phyloP scores from a whole-genome alignment of 2,329 filamentous ascomycete genomes.

The Penicillium sp. region DNA sequence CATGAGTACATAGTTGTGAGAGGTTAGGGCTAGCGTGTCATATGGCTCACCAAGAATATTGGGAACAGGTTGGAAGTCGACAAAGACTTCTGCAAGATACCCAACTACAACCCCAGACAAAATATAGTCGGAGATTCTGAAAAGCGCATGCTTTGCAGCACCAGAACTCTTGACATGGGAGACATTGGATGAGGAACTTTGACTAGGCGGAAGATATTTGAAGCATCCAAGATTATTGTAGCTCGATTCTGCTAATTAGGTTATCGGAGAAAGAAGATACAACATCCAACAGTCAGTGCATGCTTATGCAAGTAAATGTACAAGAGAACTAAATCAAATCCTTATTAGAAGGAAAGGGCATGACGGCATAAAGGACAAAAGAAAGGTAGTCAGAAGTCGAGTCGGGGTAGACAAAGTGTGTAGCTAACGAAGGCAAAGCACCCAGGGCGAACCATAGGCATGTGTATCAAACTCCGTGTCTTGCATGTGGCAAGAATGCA shows the following conservation, averaged over 20 bases:
- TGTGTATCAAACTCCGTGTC: slow-evolving; percentile 15
- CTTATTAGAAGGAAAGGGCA: slow-evolving; percentile 23
- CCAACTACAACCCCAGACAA: background rate
- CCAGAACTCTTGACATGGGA: background rate
- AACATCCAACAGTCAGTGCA: slow-evolving; percentile 13
- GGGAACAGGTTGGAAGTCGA: background rate
- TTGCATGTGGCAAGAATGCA: slow-evolving; percentile 17
- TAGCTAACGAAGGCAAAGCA: slow-evolving; percentile 7
- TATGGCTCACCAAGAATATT: background rate
- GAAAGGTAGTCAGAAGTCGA: slow-evolving; percentile 28
- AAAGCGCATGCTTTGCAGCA: background rate
- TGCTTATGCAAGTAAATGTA: slow-evolving; percentile 28
- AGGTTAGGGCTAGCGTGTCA: background rate
- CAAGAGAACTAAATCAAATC: slow-evolving; percentile 20
- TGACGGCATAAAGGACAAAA: slow-evolving; percentile 30
- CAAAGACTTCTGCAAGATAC: background rate
- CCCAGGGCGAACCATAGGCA: slow-evolving; percentile 3
- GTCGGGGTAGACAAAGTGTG: slow-evolving; percentile 11
- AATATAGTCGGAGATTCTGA: background rate
- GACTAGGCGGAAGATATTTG: background rate
- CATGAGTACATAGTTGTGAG: background rate
- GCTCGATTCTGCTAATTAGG: background rate
- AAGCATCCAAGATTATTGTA: background rate
- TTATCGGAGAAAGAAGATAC: background rate
- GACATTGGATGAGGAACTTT: background rate